A percentile compares a stretch with the other conserved stretches of the same genome.
Evolutionary conservation across 805 yeast species (phyloP).

Genomic region (Torulaspora maleeae): DNA sequence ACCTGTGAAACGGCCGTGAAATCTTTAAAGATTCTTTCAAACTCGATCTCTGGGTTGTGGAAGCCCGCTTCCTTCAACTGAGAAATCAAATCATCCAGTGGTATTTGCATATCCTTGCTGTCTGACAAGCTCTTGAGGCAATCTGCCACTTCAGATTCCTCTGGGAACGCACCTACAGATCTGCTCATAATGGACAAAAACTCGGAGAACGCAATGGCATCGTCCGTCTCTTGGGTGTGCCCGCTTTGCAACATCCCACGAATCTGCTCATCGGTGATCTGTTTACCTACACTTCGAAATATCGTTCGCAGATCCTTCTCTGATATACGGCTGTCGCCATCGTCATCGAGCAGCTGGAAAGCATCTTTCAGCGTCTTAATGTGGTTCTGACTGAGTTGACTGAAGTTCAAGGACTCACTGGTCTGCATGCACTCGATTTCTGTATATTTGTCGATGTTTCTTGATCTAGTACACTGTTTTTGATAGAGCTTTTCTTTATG

Average conservation of each 20-base stretch:
- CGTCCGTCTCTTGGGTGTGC: conserved; percentile 24
- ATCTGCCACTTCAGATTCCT: conserved; percentile 48
- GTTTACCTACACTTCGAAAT: conserved; percentile 50
- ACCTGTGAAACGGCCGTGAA: conserved; percentile 52
- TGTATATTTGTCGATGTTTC: not conserved
- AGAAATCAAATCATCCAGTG: conserved; percentile 45
- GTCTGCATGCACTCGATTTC: conserved; percentile 19
- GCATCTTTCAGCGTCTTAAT: conserved; percentile 65
- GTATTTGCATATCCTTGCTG: conserved; percentile 41
- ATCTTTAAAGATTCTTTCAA: conserved; percentile 48
- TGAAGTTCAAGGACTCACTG: conserved; percentile 34
- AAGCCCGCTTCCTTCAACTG: conserved; percentile 46
- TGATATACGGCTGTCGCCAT: conserved; percentile 65
- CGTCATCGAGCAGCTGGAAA: conserved; percentile 75
- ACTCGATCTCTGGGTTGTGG: conserved; percentile 37
- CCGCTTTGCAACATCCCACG: conserved; percentile 44
- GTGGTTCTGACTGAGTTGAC: conserved; percentile 54
- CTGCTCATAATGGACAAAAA: conserved; percentile 60
- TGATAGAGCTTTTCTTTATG: not conserved
- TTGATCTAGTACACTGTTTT: not conserved
- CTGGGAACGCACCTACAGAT: conserved; percentile 48
- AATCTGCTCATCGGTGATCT: conserved; percentile 40
- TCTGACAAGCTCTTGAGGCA: conserved; percentile 53
- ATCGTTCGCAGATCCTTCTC: conserved; percentile 51
- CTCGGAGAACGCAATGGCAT: conserved; percentile 52